Evolutionary conservation across 768 basidiomycete species (phyloP), one percentile per base, ranked within the genome.

Genomic region (Leccinum rimulosum): DNA sequence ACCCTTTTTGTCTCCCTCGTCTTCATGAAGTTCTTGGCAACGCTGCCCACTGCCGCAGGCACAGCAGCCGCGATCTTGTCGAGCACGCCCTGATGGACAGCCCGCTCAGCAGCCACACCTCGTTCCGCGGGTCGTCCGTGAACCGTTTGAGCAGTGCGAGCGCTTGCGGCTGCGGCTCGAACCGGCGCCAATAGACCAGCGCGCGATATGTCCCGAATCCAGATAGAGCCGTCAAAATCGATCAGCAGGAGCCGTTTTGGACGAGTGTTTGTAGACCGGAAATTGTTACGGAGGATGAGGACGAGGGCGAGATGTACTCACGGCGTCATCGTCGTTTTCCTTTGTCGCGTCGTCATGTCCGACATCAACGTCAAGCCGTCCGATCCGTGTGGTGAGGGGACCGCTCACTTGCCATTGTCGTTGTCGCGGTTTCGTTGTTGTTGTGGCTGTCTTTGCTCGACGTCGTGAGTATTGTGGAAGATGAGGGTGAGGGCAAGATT

Each of bases 11-110:
- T 69, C 31, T 53, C 69, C 36, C 75, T 78, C 4, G 85, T 82
- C 75, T 85, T 89, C 67, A 93, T 82, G 69, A 85, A 94, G 60
- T 95, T 93, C 77, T 95, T 93, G 0, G 91, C 91, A 80, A 93
- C 85, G 59, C 93, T 84, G 17, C 93, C 93, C 54, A 94, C 75
- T 25, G 25, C 25, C 40, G 79, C 80, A 1, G 89, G 88, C 11
- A 86, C 78, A 60, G 76, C 74, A 57, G 80, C 79, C 12, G 82
- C 83, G 28, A 94, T 75, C 54, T 78, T 78, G 64, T 89, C 88
- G 57, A 95, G 69, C 28, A 84, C 80, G 12, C 82, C 84, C 58
- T 78, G 28, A 87, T 77, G 10, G 84, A 81, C 52, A 93, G 69
- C 7, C 91, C 91, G 68, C 91, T 92, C 61, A 94, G 74, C 59